Base-by-base conservation (phyloP, 78 protist species). In the Dictyostelium purpureum region DNA sequence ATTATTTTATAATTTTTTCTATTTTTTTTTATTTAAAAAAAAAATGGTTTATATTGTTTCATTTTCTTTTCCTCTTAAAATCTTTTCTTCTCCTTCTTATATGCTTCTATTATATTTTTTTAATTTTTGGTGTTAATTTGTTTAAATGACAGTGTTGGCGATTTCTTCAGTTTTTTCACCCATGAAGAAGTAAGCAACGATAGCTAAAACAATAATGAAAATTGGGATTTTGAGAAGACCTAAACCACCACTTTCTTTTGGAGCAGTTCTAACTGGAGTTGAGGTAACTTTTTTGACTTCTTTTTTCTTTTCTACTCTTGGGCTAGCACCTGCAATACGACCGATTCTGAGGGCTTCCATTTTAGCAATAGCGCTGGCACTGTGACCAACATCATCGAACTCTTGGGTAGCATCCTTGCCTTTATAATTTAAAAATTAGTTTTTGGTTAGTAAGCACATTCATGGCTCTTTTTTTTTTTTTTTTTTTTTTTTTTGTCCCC, bases 301-400 rank as follows among this genome's bases (percentile, higher is more conserved):
- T 45, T 69, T 35, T 21, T 31, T 31, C 33, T 33, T 63, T 70
- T 69, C 89, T 10, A n/a, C 59, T 81, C 89, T 81, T 65, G 89
- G 73, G 66, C 51, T 59, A 24, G 82, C 92, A 24, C 92, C 92
- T 21, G 51, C 82, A 16, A 85, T 42, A 45, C 82, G 51, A 76
- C 94, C 94, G 28, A 88, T 76, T 61, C 65, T 66, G 73, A 45
- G 79, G 52, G 54, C 47, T 70, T 75, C 38, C 90, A 92, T 81
- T 79, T 77, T 81, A 21, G 69, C 42, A 11, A 57, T 75, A 70
- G 95, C 95, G 14, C 67, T 47, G 11, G 87, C 95, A 66, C 89
- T 83, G 87, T 92, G 95, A 63, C 95, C 95, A 26, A 92, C 91
- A 77, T 92, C 95, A 35, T 92, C 91, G 61, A 92, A 92, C 59